A percentile compares a stretch with the other conserved stretches of the same genome.
phyloP scores from a whole-genome alignment of 257 asterid species.

The Datura wrightii region DNA sequence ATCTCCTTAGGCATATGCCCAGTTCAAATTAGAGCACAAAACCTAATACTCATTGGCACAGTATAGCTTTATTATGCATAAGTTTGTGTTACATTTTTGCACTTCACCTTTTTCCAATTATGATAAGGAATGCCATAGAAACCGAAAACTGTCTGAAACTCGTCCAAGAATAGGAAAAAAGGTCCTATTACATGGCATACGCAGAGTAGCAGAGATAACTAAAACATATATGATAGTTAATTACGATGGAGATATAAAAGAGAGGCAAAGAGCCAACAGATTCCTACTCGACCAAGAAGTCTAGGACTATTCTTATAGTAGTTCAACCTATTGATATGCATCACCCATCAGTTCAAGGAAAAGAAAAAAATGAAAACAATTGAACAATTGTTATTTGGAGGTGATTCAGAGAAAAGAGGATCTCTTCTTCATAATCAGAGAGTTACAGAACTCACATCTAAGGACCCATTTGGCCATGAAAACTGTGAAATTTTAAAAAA shows the following conservation, averaged over 20 bases:
- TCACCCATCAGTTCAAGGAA: background rate
- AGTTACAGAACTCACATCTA: background rate
- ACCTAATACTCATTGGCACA: background rate
- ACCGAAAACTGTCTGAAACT: background rate
- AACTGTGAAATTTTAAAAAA: too few species aligned
- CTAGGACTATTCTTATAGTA: background rate
- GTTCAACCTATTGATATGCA: background rate
- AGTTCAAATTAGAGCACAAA: slow-evolving; percentile 19
- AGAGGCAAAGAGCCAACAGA: background rate
- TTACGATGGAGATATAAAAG: background rate
- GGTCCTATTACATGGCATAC: background rate
- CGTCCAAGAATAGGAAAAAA: background rate
- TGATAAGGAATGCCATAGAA: slow-evolving; percentile 3
- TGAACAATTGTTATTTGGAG: background rate
- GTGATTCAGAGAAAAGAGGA: background rate
- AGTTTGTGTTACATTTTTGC: background rate
- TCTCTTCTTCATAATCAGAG: background rate
- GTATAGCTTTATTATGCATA: background rate
- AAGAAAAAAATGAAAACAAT: background rate
- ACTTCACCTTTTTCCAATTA: background rate
- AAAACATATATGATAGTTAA: background rate
- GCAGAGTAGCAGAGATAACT: background rate
- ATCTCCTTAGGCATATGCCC: background rate
- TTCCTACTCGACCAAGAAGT: background rate
- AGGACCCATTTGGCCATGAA: too few species aligned